Conservation (phyloP, 176 grass and related monocot genomes). For the Bothriochloa decipiens region DNA sequence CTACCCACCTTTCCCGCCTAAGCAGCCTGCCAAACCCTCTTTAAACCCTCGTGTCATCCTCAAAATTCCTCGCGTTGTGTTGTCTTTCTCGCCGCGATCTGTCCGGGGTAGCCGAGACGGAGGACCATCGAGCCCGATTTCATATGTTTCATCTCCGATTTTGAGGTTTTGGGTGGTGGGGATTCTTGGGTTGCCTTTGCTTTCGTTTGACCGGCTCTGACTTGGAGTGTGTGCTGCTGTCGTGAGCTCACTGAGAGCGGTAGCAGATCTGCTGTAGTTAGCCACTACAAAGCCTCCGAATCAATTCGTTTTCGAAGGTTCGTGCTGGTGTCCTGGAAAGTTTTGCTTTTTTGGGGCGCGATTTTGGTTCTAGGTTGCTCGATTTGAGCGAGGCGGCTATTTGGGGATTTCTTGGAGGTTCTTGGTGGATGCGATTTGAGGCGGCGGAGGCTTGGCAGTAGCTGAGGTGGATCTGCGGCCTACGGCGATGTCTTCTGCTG, state of each 20-base stretch:
- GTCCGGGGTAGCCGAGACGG: background rate
- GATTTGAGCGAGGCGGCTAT: background rate
- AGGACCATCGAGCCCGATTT: background rate
- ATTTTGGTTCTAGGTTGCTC: background rate
- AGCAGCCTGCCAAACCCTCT: slow-evolving; percentile 30
- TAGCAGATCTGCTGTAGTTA: slow-evolving; percentile 12
- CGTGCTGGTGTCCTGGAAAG: rapidly evolving
- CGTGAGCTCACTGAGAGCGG: slow-evolving; percentile 1
- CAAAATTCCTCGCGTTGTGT: background rate
- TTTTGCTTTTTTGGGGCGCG: background rate
- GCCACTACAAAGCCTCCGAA: background rate
- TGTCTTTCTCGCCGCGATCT: background rate
- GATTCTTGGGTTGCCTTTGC: slow-evolving; percentile 17
- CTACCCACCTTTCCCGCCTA: slow-evolving; percentile 29
- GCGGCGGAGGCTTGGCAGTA: background rate
- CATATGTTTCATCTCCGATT: background rate
- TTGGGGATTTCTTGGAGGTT: background rate
- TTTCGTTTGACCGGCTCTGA: slow-evolving; percentile 36
- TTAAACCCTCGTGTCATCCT: slow-evolving; percentile 22
- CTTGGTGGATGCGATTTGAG: slow-evolving; percentile 31
- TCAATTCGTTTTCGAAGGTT: background rate
- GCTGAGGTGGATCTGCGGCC: slow-evolving; percentile 17
- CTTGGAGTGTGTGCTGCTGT: slow-evolving; percentile 39
- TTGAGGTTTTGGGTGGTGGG: slow-evolving; percentile 3
- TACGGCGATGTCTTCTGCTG: slow-evolving; percentile 10